Conservation (phyloP, 1,284 basidiomycete species). For the Takashimella koratensis region DNA sequence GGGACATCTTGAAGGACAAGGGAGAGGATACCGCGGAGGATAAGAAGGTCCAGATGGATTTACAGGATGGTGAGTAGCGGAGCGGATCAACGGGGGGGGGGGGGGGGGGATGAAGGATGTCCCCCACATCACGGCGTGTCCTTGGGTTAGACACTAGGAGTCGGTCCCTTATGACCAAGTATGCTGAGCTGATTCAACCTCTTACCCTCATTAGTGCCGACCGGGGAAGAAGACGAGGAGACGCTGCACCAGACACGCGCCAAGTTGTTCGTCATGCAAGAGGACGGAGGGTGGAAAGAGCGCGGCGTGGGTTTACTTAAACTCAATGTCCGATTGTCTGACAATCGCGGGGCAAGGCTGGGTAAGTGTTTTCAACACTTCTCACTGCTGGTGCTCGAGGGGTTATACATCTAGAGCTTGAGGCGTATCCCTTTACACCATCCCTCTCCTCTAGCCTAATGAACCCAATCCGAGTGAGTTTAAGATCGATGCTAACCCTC, state of each 20-base stretch:
- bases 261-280: slow-evolving; percentile 73
- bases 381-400: background rate
- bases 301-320: slow-evolving; percentile 77
- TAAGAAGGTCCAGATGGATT: slow-evolving; percentile 52
- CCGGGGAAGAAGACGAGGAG: slow-evolving; percentile 89
- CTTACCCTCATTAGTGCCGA: slow-evolving; percentile 59
- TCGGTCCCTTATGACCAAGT: too few species aligned
- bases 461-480: too few species aligned
- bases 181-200: too few species aligned
- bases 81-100: too few species aligned
- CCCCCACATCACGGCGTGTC: too few species aligned
- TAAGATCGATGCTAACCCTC: background rate
- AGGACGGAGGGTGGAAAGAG: slow-evolving; percentile 75
- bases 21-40: slow-evolving; percentile 52
- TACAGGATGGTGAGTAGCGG: slow-evolving; percentile 71
- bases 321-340: slow-evolving; percentile 68
- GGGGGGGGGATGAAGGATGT: too few species aligned
- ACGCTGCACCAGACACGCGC: slow-evolving; percentile 78
- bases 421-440: too few species aligned
- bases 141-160: too few species aligned
- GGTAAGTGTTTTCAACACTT: slow-evolving; percentile 55
- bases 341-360: slow-evolving; percentile 68
- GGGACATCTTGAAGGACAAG: slow-evolving; percentile 38
- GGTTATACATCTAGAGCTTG: too few species aligned
- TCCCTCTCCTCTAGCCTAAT: background rate